Evolutionary conservation across 352 stramenopile genomes (phyloP).

Genomic region (Thalassiosira exigua): DNA sequence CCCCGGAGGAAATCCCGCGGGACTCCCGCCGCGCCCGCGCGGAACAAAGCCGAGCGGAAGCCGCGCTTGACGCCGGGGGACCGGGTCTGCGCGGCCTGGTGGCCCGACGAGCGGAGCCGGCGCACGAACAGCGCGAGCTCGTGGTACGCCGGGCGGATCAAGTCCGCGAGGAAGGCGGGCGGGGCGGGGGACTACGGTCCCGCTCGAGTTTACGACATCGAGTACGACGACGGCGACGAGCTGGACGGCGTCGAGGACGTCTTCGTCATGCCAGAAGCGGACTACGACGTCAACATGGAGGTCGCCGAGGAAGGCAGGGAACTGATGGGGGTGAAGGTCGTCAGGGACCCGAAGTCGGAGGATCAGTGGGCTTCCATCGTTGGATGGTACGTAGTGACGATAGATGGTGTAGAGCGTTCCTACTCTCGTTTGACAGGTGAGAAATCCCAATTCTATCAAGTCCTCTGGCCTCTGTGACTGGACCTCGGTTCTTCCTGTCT

Average conservation of each 20-base stretch:
- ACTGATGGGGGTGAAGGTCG: constrained; percentile 17
- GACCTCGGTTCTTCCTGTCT: too few relatives aligned
- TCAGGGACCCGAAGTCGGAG: constrained; percentile 17
- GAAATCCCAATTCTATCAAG: neutral
- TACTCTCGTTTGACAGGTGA: constrained; percentile 18
- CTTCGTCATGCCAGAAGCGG: constrained; percentile 13
- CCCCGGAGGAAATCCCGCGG: too few relatives aligned
- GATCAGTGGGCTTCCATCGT: constrained; percentile 31
- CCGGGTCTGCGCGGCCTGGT: constrained; percentile 11
- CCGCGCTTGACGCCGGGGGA: constrained; percentile 4
- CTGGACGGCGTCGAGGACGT: constrained; percentile 18
- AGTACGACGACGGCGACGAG: constrained; percentile 41
- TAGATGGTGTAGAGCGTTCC: constrained; percentile 19
- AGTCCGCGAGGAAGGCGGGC: neutral
- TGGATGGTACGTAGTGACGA: constrained; percentile 30
- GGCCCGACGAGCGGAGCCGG: neutral
- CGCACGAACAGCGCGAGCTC: neutral
- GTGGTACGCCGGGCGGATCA: constrained; percentile 34
- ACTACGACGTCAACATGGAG: constrained; percentile 24
- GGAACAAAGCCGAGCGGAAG: constrained; percentile 13
- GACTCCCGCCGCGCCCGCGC: too few relatives aligned
- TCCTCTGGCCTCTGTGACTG: too few relatives aligned
- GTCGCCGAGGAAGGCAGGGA: neutral
- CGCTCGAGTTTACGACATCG: constrained; percentile 3
- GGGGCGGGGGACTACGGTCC: constrained; percentile 7